Percentiles rank a stretch among this genome's conserved stretches.
Conservation (phyloP, 257 asterid genomes). For the Knoxia roxburghii region DNA sequence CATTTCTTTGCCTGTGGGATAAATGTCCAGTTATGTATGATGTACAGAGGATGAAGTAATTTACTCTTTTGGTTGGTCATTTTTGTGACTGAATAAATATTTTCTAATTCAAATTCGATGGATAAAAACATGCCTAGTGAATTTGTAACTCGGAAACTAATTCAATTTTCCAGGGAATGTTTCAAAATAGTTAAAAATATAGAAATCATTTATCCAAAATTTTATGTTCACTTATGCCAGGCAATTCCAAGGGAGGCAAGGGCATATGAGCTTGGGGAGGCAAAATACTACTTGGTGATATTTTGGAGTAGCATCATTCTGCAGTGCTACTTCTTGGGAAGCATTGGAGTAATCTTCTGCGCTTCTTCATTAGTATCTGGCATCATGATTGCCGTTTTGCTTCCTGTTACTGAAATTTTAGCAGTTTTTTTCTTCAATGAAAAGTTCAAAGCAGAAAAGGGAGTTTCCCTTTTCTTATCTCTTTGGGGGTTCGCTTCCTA, state of each 20-base stretch:
- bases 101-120: too few species aligned
- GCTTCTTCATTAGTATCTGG: conserved; percentile 19
- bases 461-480: conserved; percentile 22
- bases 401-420: conserved; percentile 19
- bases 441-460: conserved; percentile 18
- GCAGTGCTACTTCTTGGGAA: conserved; percentile 24
- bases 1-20: too few species aligned
- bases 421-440: conserved; percentile 18
- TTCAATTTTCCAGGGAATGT: too few species aligned
- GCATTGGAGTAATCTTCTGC: conserved; percentile 21
- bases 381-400: conserved; percentile 8
- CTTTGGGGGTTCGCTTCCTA: conserved; percentile 36
- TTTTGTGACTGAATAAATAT: too few species aligned
- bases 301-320: conserved; percentile 15
- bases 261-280: conserved; percentile 17
- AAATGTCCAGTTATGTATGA: too few species aligned
- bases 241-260: conserved; percentile 24
- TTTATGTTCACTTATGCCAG: conserved; percentile 3
- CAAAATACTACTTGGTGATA: conserved; percentile 14
- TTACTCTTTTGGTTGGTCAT: too few species aligned
- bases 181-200: too few species aligned
- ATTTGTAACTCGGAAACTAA: too few species aligned
- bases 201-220: too few species aligned
- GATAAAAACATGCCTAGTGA: too few species aligned
- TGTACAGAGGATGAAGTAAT: too few species aligned